phyloP scores from a whole-genome alignment of 192 early-diverging fungal genomes.

The Podila epigama region DNA sequence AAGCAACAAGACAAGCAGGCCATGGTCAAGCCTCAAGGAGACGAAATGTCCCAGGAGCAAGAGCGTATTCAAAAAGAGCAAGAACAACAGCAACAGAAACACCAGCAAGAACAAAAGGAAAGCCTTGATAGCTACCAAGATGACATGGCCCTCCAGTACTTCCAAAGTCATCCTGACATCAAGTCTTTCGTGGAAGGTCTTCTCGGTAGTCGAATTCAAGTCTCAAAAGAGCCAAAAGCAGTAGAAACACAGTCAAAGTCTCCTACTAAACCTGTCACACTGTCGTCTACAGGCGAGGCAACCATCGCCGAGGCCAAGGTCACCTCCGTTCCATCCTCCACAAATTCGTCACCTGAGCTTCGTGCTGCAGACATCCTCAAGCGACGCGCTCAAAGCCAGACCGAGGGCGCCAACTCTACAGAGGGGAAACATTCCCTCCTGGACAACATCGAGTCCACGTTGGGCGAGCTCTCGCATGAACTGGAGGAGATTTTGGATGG shows the following conservation, averaged over 20 bases:
- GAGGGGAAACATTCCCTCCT: too few relatives aligned
- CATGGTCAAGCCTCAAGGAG: background rate
- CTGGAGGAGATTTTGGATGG: slow-evolving; percentile 21
- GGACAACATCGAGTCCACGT: background rate
- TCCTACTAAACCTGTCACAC: too few relatives aligned
- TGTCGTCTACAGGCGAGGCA: too few relatives aligned
- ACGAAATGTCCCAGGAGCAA: slow-evolving; percentile 6
- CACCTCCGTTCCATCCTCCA: background rate
- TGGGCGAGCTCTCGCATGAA: background rate
- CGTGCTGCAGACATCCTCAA: slow-evolving; percentile 5
- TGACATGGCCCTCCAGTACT: slow-evolving; percentile 27
- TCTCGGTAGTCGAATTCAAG: background rate
- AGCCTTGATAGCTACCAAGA: slow-evolving; percentile 4
- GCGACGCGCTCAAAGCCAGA: background rate
- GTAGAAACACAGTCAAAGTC: background rate
- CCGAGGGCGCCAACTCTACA: too few relatives aligned
- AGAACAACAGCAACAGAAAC: background rate
- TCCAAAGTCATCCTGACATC: background rate
- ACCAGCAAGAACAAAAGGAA: slow-evolving; percentile 4
- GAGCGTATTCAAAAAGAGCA: background rate
- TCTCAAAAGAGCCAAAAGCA: background rate
- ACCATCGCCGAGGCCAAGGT: background rate
- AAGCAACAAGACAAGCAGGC: slow-evolving; percentile 16
- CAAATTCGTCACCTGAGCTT: background rate
- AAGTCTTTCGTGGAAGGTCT: background rate